A percentile compares a stretch with the other conserved stretches of the same genome.
Evolutionary conservation across 805 yeast species (phyloP).

Genomic region (Teunomyces aglyptinius): DNA sequence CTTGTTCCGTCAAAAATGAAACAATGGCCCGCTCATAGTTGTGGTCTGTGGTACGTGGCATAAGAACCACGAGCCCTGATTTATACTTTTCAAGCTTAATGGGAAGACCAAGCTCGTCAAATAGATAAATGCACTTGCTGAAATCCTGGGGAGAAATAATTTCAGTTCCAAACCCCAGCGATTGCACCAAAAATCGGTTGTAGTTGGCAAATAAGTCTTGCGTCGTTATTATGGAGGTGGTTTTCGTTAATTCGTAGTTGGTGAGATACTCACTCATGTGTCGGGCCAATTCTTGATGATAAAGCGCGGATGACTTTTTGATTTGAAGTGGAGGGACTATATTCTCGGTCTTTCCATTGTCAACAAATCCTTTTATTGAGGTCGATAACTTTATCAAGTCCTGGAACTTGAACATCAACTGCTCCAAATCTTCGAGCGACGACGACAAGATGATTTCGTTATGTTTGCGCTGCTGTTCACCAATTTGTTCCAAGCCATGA

Average conservation of each 20-base stretch:
- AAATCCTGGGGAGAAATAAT: constrained; percentile 71
- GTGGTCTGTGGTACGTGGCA: constrained; percentile 17
- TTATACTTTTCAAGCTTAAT: constrained; percentile 36
- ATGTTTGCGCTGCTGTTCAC: constrained; percentile 52
- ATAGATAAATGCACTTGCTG: constrained; percentile 54
- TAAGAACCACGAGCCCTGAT: constrained; percentile 34
- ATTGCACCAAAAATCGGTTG: constrained; percentile 32
- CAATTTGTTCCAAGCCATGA: constrained; percentile 60
- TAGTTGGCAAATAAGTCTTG: constrained; percentile 44
- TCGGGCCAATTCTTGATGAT: constrained; percentile 68
- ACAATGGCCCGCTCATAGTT: constrained; percentile 30
- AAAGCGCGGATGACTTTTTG: constrained; percentile 34
- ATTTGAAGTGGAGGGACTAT: constrained; percentile 35
- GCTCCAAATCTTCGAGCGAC: constrained; percentile 75
- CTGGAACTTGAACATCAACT: constrained; percentile 72
- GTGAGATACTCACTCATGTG: constrained; percentile 72
- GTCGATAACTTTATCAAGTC: constrained; percentile 61
- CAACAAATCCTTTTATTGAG: constrained; percentile 28
- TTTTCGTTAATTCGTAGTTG: constrained; percentile 25
- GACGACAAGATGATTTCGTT: constrained; percentile 61
- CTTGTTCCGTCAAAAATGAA: constrained; percentile 22
- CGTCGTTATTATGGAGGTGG: constrained; percentile 37
- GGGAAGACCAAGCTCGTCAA: constrained; percentile 60
- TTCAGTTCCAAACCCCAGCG: constrained; percentile 53
- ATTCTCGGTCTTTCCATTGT: neutral